Base-by-base conservation (phyloP, 2,329 filamentous ascomycete genomes). In the Aspergillus ruber region DNA sequence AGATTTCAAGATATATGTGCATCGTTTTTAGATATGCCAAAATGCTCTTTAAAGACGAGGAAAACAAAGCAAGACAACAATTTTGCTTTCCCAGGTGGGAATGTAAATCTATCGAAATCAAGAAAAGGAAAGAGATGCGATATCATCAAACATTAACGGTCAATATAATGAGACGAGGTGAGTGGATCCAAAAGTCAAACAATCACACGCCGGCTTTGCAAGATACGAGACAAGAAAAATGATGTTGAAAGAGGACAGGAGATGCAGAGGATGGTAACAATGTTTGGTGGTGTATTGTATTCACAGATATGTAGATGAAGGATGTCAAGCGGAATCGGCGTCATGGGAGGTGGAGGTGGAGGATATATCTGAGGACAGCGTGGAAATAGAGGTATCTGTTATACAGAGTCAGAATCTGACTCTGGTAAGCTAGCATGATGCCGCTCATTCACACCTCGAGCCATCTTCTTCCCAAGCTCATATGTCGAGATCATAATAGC, bases 401-500 rank as follows among this genome's bases (percentile, higher is more conserved):
- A 39, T 20, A 18, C 10, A 39, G 36, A 39, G 9, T 39, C 36
- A 21, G 36, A 39, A 39, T 25, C 23, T 15, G 40, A 25, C 13
- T 42, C 40, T n/a, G 21, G 7, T 21, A 18, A 7, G 21, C 39
- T 41, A 13, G 20, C 23, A 7, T 67, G 65, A 46, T 70, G 71
- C 56, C 72, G 73, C 57, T 83, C 77, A 56, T 97, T 96, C 43
- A 88, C 81, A 9, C 80, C 78, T 46, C 82, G 78, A 29, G 94
- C 94, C 65, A 86, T 84, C 67, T 87, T 85, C 77, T 98, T 98
- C 44, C 93, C 90, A 33, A 97, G 81, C 69, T 98, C 93, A 67
- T 97, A 98, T 64, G 86, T 95, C 65, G 88, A 94, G 64, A 98
- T 97, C 93, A 98, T 98, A 65, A 98, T 97, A 23, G 93, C 93